These are phyloP conservation scores for Monilinia fructicola DNA, from an alignment of 2,329 filamentous ascomycete species.

Conservation along the genomic window DNA sequence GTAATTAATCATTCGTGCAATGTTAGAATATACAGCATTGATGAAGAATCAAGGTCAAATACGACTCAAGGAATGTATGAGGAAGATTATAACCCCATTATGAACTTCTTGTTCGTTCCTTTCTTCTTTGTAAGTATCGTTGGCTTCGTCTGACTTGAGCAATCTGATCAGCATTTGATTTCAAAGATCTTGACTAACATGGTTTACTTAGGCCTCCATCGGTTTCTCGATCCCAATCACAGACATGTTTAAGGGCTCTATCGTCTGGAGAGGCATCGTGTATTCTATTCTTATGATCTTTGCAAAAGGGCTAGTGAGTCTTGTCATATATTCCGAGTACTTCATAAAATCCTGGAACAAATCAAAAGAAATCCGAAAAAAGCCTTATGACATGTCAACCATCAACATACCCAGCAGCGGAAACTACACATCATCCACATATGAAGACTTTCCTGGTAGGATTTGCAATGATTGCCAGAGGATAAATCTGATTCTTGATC, in stretches of 20 bases:
- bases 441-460: slow-evolving; percentile 27
- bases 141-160: neutral
- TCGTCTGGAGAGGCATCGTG: slow-evolving; percentile 71
- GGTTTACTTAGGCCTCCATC: slow-evolving; percentile 52
- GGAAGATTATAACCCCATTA: slow-evolving; percentile 33
- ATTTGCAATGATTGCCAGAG: slow-evolving; percentile 70
- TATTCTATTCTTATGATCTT: slow-evolving; percentile 71
- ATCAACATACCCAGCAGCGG: neutral
- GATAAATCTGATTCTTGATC: slow-evolving; percentile 78
- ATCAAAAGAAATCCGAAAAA: neutral
- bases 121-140: slow-evolving; percentile 58
- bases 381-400: neutral
- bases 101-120: slow-evolving; percentile 52
- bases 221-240: slow-evolving; percentile 78
- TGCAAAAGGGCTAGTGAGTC: slow-evolving; percentile 58
- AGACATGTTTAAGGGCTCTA: slow-evolving; percentile 60
- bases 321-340: slow-evolving; percentile 37
- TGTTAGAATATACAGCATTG: neutral
- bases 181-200: neutral
- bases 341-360: neutral
- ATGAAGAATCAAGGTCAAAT: slow-evolving; percentile 13
- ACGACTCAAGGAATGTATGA: slow-evolving; percentile 32
- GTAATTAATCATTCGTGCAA: slow-evolving; percentile 48
- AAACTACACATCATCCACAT: slow-evolving; percentile 29
- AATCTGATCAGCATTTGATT: neutral